Evolutionary conservation across 306 rosid species (phyloP), one percentile per base, ranked within the genome.

Genomic region (Nissolia schottii): DNA sequence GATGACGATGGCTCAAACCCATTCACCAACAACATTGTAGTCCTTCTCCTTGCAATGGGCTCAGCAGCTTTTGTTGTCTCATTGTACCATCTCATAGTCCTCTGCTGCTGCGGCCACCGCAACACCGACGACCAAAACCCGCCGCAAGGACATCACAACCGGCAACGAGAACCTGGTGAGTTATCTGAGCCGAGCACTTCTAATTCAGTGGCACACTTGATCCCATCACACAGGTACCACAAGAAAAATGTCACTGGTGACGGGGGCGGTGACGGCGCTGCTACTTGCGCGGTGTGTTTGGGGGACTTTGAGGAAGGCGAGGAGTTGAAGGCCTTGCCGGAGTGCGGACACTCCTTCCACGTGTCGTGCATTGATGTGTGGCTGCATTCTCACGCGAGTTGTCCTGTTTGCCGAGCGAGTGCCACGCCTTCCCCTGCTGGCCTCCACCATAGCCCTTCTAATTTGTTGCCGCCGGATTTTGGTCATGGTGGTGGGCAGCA

Each of bases 231-330:
- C 64, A 81, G 74, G 46, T 82, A 82, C 5, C 80, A 65, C 38
- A 81, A 78, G 57, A 79, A 77, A 13, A 20, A 55, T 18, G 13
- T 22, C 0, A 77, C 67, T 4, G 73, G 57, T 0, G 84, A 58
- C 8, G 81, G 75, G n/a, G 83, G 46, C 46, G 75, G 63, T 0
- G 82, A 65, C 10, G 81, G 75, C 9, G 83, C 40, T 41, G 14
- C 48, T 41, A 83, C 77, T 0, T 90, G 93, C 59, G 86, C 85
- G 0, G 86, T 90, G 29, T 90, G 96, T 53, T 77, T 87, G 49
- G 79, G 84, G 34, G 88, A 85, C 32, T 89, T 83, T 67, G 87
- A 91, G 28, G 97, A 88, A 0, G 96, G 84, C 18, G 96, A 88
- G 7, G 89, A 84, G 29, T 24, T 89, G 63, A 78, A 84, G 14